Percentiles rank a stretch among this genome's conserved stretches.
phyloP scores from a whole-genome alignment of 176 grass and related monocot species.

The Dactylis glomerata region DNA sequence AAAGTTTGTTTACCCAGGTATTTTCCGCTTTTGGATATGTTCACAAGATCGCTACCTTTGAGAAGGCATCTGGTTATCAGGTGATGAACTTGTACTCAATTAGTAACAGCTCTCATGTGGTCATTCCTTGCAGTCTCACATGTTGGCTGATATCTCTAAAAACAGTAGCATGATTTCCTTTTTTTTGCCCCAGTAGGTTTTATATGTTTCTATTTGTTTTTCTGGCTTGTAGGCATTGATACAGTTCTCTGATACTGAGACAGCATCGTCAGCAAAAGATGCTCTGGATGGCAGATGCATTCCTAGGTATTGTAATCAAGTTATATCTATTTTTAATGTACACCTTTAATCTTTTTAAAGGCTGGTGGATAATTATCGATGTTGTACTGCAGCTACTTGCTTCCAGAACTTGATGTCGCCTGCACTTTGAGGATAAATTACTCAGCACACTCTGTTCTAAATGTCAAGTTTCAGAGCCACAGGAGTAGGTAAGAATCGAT shows the following conservation, averaged over 20 bases:
- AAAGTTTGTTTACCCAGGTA: constrained; percentile 51
- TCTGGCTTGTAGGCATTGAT: constrained; percentile 69
- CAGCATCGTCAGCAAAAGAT: constrained; percentile 74
- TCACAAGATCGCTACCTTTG: constrained; percentile 99
- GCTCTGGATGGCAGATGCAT: constrained; percentile 94
- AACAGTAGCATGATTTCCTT: constrained; percentile 20
- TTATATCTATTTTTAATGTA: constrained; percentile 24
- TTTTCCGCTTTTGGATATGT: constrained; percentile 99
- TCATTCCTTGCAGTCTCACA: neutral
- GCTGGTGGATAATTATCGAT: constrained; percentile 12
- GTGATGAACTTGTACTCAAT: constrained; percentile 33
- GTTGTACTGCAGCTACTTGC: constrained; percentile 72
- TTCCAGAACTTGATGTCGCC: constrained; percentile 65
- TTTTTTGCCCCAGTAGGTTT: constrained; percentile 5
- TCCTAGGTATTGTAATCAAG: constrained; percentile 59
- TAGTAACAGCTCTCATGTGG: neutral
- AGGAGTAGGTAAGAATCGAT: constrained; percentile 68
- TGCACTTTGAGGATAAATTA: constrained; percentile 87
- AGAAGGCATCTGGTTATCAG: constrained; percentile 96
- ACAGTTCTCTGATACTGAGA: constrained; percentile 84
- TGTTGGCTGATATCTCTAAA: neutral
- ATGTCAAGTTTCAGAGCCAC: constrained; percentile 93
- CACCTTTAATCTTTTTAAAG: neutral
- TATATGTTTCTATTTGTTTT: constrained; percentile 31
- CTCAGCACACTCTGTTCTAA: constrained; percentile 95